Evolutionary conservation across 2,329 filamentous ascomycete species (phyloP).

Genomic region (Penicillium sp.): DNA sequence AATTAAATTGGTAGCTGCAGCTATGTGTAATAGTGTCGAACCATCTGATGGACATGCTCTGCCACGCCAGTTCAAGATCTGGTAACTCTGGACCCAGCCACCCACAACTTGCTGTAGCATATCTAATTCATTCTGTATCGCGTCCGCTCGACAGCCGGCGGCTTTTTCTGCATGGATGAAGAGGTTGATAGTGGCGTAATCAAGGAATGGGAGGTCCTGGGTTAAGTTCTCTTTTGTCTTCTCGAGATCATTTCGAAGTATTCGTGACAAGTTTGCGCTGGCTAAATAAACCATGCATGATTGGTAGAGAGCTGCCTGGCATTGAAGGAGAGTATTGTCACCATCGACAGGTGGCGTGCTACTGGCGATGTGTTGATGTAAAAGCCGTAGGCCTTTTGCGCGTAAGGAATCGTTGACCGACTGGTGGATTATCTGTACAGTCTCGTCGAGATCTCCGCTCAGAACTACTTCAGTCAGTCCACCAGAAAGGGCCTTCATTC

Average conservation of each 20-base stretch:
- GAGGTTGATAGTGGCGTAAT: conserved; percentile 1
- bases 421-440: conserved; percentile 6
- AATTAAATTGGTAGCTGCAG: neutral
- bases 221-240: neutral
- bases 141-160: neutral
- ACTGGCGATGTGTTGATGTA: neutral
- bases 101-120: neutral
- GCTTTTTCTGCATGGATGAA: conserved; percentile 8
- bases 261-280: neutral
- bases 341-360: neutral
- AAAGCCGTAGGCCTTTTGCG: neutral
- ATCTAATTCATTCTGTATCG: neutral
- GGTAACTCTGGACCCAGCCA: neutral
- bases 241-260: neutral
- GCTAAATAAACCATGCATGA: neutral
- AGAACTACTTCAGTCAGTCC: conserved; percentile 3
- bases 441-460: neutral
- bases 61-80: neutral
- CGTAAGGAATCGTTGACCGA: conserved; percentile 9
- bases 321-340: neutral
- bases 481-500: conserved; percentile 7
- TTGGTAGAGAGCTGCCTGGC: conserved; percentile 4
- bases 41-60: neutral
- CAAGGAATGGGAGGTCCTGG: neutral
- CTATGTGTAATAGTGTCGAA: conserved; percentile 1